Base-by-base conservation (phyloP, 2,329 filamentous ascomycete genomes). In the Colletotrichum acutatum region DNA sequence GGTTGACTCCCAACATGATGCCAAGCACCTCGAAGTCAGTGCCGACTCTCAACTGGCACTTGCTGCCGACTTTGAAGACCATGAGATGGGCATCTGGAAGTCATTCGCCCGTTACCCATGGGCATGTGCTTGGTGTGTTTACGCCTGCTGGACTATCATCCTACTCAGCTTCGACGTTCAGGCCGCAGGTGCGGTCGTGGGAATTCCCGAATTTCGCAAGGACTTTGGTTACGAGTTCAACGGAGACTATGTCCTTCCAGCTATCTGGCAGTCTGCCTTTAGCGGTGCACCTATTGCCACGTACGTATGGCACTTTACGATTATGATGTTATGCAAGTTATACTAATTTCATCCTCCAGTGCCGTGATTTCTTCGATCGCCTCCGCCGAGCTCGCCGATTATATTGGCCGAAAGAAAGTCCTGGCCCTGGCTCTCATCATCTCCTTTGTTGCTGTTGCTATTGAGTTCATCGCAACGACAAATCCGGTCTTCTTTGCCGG, bases 261-360 rank as follows among this genome's bases (percentile, higher is more conserved):
- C 83, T 5, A 79, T 81, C 6, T 86, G 85, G 85, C 84, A 87
- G 74, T 80, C 79, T 28, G 83, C 84, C 4, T 85, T 86, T 71
- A 80, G 80, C 60, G 84, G 83, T 11, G 85, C 79, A 0, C 84
- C 84, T 4, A 79, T 84, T 8, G 84, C 84, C 30, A 78, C 78
- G 78, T 80, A 64, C 75, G 78, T 74, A 19, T 46, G 5, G 6
- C 0, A 26, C 6, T 24, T 19, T 2, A 11, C n/a, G 3, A 19
- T 3, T 14, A 6, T 9, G 30, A 2, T 19, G 4, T 49, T 19
- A 30, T 22, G 26, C 34, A 12, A 28, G 37, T 42, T 1, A 34
- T 24, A 6, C 58, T 63, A 0, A 58, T 6, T 5, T 16, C 11
- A n/a, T 7, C 3, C 16, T n/a, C 1, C 19, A 74, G 71, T 12